Percentiles rank a stretch among this genome's conserved stretches.
Conservation (phyloP, 495 filamentous ascomycete genomes). For the Trichoderma orchidacearum region DNA sequence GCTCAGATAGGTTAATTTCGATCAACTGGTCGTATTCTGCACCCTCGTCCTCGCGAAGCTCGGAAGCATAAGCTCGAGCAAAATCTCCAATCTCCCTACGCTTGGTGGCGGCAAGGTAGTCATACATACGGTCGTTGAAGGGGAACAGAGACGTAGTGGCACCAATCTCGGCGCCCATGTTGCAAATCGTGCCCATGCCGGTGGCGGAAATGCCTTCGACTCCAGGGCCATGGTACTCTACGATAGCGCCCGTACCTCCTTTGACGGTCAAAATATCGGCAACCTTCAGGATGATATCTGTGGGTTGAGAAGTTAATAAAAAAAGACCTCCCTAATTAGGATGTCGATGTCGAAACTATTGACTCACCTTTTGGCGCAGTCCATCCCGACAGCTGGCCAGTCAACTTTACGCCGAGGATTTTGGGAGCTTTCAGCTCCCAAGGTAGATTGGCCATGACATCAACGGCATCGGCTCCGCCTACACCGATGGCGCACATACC, state of each 20-base stretch:
- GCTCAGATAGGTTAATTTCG: constrained; percentile 86
- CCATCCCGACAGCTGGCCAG: constrained; percentile 85
- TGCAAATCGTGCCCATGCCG: constrained; percentile 57
- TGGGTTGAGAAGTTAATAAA: not conserved
- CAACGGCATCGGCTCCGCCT: constrained; percentile 96
- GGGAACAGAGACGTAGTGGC: constrained; percentile 98
- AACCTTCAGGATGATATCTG: constrained; percentile 96
- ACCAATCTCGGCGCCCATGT: constrained; percentile 87
- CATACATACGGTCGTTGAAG: constrained; percentile 95
- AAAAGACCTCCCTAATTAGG: not conserved
- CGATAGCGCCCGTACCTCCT: constrained; percentile 92
- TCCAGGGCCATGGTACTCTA: constrained; percentile 90
- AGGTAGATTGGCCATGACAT: constrained; percentile 95
- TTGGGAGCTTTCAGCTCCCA: constrained; percentile 99
- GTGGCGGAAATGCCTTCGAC: constrained; percentile 50
- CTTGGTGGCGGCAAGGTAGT: constrained; percentile 90
- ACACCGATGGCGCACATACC: constrained; percentile 95
- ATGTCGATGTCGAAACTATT: not conserved
- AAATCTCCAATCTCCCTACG: constrained; percentile 83
- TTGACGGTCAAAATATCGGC: constrained; percentile 95
- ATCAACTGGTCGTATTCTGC: constrained; percentile 94
- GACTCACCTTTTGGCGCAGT: constrained; percentile 69
- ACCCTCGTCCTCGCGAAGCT: constrained; percentile 83
- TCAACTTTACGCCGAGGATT: constrained; percentile 90
- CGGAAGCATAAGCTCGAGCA: constrained; percentile 66